phyloP scores from a whole-genome alignment of 2,329 filamentous ascomycete genomes.

The Pseudonectria buxi region DNA sequence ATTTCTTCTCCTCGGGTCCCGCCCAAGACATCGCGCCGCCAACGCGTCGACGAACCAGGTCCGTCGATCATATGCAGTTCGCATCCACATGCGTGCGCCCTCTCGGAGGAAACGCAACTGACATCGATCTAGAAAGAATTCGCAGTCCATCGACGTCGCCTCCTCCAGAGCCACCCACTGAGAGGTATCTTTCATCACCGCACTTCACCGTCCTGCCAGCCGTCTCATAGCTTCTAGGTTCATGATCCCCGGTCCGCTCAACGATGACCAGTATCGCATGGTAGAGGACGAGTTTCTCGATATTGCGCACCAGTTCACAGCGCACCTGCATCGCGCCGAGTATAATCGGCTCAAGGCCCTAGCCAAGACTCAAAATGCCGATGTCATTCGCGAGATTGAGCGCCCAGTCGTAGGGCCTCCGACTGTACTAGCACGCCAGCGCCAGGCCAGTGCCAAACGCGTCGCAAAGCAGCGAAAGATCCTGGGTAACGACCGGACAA shows the following conservation, averaged over 20 bases:
- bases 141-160: constrained; percentile 45
- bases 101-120: background rate
- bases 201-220: background rate
- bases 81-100: too few relatives aligned
- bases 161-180: constrained; percentile 39
- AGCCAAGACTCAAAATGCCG: constrained; percentile 48
- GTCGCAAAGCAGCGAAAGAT: constrained; percentile 19
- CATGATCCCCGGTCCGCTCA: constrained; percentile 57
- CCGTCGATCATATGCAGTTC: too few relatives aligned
- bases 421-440: constrained; percentile 19
- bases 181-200: constrained; percentile 31
- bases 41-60: constrained; percentile 19
- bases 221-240: constrained; percentile 30
- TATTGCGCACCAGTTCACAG: constrained; percentile 63
- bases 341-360: constrained; percentile 60
- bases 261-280: constrained; percentile 74
- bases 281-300: constrained; percentile 73
- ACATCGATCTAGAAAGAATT: constrained; percentile 11
- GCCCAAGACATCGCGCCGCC: too few relatives aligned
- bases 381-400: constrained; percentile 43
- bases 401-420: constrained; percentile 41
- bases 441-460: constrained; percentile 14
- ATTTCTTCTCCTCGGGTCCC: constrained; percentile 5
- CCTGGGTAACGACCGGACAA: constrained; percentile 2
- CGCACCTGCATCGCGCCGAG: constrained; percentile 70